phyloP scores from a whole-genome alignment of 2,329 filamentous ascomycete species.

The Trichoderma semiorbis region DNA sequence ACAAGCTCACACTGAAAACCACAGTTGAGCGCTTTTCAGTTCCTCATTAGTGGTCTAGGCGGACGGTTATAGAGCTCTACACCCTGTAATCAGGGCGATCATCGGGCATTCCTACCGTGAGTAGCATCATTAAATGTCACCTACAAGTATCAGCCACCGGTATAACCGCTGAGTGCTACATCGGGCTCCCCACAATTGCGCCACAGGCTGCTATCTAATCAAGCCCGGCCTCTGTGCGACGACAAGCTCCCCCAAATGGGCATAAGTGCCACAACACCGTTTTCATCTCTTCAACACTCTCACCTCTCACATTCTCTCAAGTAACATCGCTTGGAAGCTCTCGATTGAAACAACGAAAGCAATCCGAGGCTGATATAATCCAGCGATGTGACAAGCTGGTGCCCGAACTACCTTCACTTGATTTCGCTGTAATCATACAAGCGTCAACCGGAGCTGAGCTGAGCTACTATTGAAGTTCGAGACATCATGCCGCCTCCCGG shows the following conservation, averaged over 20 bases:
- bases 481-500: slow-evolving; percentile 16
- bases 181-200: neutral
- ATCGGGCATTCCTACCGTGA: neutral
- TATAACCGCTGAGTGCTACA: neutral
- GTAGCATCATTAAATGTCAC: neutral
- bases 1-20: neutral
- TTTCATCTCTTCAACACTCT: neutral
- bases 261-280: slow-evolving; percentile 11
- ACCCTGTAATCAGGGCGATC: neutral
- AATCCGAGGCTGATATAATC: neutral
- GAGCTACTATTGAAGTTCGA: neutral
- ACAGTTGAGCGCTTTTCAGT: neutral
- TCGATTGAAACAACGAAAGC: neutral
- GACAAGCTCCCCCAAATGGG: neutral
- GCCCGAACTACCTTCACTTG: neutral
- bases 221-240: neutral
- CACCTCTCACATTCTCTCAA: neutral
- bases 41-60: neutral
- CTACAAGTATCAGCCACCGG: neutral
- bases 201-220: neutral
- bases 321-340: neutral
- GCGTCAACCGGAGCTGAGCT: neutral
- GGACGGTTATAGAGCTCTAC: neutral
- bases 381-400: slow-evolving; percentile 1
- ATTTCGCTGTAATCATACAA: neutral